phyloP scores from a whole-genome alignment of 139 green algal genomes.

The Picochlorum sp. region DNA sequence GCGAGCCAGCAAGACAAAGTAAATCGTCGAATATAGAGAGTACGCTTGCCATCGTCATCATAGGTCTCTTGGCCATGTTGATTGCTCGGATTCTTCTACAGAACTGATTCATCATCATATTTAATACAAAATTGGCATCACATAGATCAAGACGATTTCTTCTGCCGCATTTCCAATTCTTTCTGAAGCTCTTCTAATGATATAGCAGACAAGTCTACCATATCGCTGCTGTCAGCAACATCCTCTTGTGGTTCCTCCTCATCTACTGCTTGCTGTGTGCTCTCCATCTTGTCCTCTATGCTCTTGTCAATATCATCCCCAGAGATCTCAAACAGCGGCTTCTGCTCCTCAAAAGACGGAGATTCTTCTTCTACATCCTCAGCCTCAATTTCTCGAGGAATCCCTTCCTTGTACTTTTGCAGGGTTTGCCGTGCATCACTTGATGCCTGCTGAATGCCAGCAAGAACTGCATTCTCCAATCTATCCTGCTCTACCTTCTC shows the following conservation, averaged over 20 bases:
- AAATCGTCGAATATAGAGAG: too few species aligned
- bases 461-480: constrained; percentile 13
- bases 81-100: too few species aligned
- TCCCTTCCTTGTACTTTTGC: neutral
- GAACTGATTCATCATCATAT: neutral
- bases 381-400: neutral
- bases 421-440: neutral
- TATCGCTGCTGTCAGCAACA: neutral
- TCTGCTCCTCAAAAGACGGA: neutral
- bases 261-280: neutral
- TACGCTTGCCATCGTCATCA: too few species aligned
- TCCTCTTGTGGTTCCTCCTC: neutral
- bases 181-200: constrained; percentile 8
- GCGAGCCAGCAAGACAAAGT: too few species aligned
- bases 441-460: constrained; percentile 12
- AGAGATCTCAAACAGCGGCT: constrained; percentile 25
- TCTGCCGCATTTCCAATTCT: constrained; percentile 9
- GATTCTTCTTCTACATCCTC: constrained; percentile 4
- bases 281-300: constrained; percentile 1
- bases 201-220: neutral
- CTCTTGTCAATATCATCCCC: constrained; percentile 22
- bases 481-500: constrained; percentile 14
- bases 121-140: too few species aligned
- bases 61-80: too few species aligned
- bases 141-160: neutral